Evolutionary conservation across 441 rosid genomes (phyloP).

Genomic region (Erodium trifolium): DNA sequence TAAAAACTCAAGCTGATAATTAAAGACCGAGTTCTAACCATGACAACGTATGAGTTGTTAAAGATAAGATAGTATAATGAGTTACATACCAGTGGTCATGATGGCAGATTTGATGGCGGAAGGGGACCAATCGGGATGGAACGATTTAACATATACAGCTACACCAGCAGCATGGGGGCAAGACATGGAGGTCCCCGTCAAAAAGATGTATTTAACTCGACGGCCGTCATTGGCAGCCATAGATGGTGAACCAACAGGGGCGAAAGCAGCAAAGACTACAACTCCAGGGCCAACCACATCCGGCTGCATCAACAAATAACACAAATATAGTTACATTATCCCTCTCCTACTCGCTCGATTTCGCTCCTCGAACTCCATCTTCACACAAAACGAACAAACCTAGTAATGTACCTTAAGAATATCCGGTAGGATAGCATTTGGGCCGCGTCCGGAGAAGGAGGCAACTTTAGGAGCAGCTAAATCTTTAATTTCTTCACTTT

Average conservation of each 20-base stretch:
- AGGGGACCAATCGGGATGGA: conserved; percentile 48
- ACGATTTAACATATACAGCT: conserved; percentile 5
- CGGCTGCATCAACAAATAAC: conserved; percentile 17
- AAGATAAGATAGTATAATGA: too few relatives aligned
- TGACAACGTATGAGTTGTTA: too few relatives aligned
- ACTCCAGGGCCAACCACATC: conserved; percentile 13
- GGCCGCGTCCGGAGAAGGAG: not conserved
- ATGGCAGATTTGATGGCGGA: conserved; percentile 21
- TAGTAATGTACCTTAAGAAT: too few relatives aligned
- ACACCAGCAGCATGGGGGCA: conserved; percentile 49
- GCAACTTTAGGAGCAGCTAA: not conserved
- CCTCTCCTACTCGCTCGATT: too few relatives aligned
- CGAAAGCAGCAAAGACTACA: conserved; percentile 11
- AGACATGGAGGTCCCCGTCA: conserved; percentile 27
- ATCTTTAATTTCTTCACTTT: conserved; percentile 25
- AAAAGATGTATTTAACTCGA: conserved; percentile 4
- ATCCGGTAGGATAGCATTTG: not conserved
- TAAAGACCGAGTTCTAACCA: too few relatives aligned
- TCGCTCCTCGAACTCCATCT: too few relatives aligned
- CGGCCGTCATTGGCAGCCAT: not conserved
- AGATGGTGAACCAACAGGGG: not conserved
- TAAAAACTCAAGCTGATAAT: not conserved
- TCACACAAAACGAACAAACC: too few relatives aligned
- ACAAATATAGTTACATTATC: not conserved
- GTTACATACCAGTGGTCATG: conserved; percentile 43